Evolutionary conservation across 1,284 basidiomycete species (phyloP).

Genomic region (Paramarasmius palmivorus): DNA sequence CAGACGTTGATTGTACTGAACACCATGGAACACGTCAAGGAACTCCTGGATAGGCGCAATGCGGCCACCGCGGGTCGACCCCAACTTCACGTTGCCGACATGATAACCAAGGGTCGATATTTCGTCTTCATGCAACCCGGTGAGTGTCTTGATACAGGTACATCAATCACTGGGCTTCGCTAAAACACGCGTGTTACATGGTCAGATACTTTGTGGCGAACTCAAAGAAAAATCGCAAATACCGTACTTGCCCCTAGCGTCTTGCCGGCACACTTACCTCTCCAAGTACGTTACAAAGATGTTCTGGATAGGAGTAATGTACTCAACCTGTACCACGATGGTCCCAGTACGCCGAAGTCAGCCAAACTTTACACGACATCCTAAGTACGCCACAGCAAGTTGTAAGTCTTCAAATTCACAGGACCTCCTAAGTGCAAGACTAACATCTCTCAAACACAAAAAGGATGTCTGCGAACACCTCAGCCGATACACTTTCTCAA

Average conservation of each 20-base stretch:
- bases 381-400: conserved; percentile 12
- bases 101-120: conserved; percentile 23
- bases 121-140: conserved; percentile 24
- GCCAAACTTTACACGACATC: conserved; percentile 34
- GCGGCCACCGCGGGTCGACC: conserved; percentile 25
- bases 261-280: conserved; percentile 24
- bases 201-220: conserved; percentile 29
- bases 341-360: conserved; percentile 25
- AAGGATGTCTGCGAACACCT: conserved; percentile 27
- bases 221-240: conserved; percentile 27
- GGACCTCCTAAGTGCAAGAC: neutral
- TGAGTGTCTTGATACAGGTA: neutral
- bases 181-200: neutral
- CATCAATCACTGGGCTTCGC: neutral
- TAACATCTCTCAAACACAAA: too few relatives aligned
- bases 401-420: conserved; percentile 29
- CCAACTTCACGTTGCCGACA: conserved; percentile 22
- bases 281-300: conserved; percentile 19
- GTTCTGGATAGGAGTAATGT: too few relatives aligned
- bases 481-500: conserved; percentile 26
- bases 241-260: conserved; percentile 26
- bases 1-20: conserved; percentile 27
- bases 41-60: conserved; percentile 27
- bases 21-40: conserved; percentile 25
- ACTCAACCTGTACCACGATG: neutral